Percentiles rank a stretch among this genome's conserved stretches.
Conservation (phyloP, 73 alveolate species). For the Tetrahymena elliotti region DNA sequence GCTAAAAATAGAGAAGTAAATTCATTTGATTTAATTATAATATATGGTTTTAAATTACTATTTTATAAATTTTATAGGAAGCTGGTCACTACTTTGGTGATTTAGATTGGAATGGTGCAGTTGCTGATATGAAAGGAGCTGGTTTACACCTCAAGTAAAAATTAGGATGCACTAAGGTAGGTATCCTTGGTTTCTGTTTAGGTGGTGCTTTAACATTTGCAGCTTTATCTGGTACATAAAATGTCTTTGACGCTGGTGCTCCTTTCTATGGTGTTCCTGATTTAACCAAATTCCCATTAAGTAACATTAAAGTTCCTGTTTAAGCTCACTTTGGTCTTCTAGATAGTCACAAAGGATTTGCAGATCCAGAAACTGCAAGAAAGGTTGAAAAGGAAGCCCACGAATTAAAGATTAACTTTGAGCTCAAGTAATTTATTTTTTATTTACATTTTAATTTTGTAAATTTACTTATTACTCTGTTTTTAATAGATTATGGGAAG, state of each 20-base stretch:
- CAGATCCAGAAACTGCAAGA: slow-evolving; percentile 29
- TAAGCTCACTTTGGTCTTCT: slow-evolving; percentile 1
- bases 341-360: slow-evolving; percentile 28
- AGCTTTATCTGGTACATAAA: not conserved
- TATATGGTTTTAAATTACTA: not conserved
- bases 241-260: not conserved
- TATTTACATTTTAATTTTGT: no score
- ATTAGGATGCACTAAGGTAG: not conserved
- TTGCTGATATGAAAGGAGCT: slow-evolving; percentile 39
- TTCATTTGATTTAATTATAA: not conserved
- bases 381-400: slow-evolving; percentile 25
- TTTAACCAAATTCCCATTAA: not conserved
- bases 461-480: no score
- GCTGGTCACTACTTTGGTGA: slow-evolving; percentile 30
- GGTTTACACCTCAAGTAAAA: not conserved
- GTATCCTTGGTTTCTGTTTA: slow-evolving; percentile 2
- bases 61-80: slow-evolving; percentile 1
- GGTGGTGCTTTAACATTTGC: slow-evolving; percentile 16
- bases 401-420: not conserved
- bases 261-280: slow-evolving; percentile 33
- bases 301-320: not conserved
- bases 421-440: not conserved
- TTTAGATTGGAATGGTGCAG: slow-evolving; percentile 43
- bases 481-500: not conserved
- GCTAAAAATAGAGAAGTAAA: slow-evolving; percentile 19